phyloP scores from a whole-genome alignment of 2,329 filamentous ascomycete species.

The Raffaelea deltoideospora region DNA sequence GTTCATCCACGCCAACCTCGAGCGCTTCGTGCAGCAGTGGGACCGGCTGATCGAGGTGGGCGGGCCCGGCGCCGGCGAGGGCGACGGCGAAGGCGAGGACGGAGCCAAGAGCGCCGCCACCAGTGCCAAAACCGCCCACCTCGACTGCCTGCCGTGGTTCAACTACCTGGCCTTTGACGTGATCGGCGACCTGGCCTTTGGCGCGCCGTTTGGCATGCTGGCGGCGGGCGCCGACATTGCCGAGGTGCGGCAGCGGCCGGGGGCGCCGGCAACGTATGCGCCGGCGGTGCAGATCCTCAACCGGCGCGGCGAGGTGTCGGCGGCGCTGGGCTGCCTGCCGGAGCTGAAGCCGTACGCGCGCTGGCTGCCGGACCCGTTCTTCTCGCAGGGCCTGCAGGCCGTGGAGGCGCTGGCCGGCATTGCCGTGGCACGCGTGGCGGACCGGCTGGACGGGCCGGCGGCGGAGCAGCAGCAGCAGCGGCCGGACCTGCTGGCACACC shows the following conservation, averaged over 20 bases:
- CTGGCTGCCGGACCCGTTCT: slow-evolving; percentile 72
- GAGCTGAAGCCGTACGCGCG: slow-evolving; percentile 64
- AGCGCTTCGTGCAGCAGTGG: slow-evolving; percentile 58
- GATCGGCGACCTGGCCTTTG: slow-evolving; percentile 49
- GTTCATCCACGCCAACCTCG: slow-evolving; percentile 70
- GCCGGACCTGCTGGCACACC: slow-evolving; percentile 63
- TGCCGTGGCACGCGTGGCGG: slow-evolving; percentile 66
- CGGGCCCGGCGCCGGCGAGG: slow-evolving; percentile 24
- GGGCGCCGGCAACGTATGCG: slow-evolving; percentile 47
- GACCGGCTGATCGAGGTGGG: slow-evolving; percentile 40
- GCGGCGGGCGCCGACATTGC: slow-evolving; percentile 60
- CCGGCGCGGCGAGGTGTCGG: slow-evolving; percentile 72
- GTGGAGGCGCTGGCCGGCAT: slow-evolving; percentile 76
- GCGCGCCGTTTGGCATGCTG: slow-evolving; percentile 72
- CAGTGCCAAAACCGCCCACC: slow-evolving; percentile 32
- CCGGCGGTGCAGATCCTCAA: slow-evolving; percentile 81
- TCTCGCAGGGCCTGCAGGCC: slow-evolving; percentile 55
- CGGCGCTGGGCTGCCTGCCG: slow-evolving; percentile 61
- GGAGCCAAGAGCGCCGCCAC: too few relatives aligned
- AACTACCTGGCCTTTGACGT: slow-evolving; percentile 46
- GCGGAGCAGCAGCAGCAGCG: slow-evolving; percentile 52
- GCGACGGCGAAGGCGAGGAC: too few relatives aligned
- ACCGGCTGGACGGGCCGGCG: slow-evolving; percentile 54
- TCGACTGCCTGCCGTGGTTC: slow-evolving; percentile 72
- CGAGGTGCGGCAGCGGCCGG: slow-evolving; percentile 51